A percentile compares a stretch with the other conserved stretches of the same genome.
These are phyloP conservation scores for Mucor circinelloides DNA, from an alignment of 371 early-diverging fungal species.

Conservation along the genomic window DNA sequence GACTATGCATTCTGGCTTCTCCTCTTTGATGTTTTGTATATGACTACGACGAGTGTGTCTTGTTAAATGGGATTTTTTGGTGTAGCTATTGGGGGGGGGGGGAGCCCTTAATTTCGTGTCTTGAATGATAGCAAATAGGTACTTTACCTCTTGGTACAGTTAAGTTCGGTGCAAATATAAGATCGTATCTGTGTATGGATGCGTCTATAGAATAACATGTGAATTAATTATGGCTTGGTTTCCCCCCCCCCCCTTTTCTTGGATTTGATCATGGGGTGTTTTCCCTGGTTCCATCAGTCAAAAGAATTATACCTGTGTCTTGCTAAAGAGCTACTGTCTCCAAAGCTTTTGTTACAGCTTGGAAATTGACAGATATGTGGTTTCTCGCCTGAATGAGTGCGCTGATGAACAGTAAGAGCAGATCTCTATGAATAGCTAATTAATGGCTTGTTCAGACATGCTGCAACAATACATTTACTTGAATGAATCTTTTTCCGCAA, in stretches of 20 bases:
- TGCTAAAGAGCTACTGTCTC: slow-evolving; percentile 8
- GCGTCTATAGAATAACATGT: slow-evolving; percentile 7
- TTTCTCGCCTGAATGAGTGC: slow-evolving; percentile 73
- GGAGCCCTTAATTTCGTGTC: background rate
- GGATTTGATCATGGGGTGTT: background rate
- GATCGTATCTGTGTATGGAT: slow-evolving; percentile 19
- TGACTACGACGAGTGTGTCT: slow-evolving; percentile 10
- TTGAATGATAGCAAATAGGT: background rate
- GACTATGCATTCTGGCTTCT: background rate
- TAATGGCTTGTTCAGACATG: background rate
- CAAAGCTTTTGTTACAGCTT: slow-evolving; percentile 65
- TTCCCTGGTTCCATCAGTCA: background rate
- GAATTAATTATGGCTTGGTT: background rate
- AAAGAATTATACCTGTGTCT: slow-evolving; percentile 7
- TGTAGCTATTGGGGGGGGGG: background rate
- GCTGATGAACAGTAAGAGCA: slow-evolving; percentile 24
- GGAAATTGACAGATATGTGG: slow-evolving; percentile 65
- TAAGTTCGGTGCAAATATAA: background rate
- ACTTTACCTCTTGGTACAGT: slow-evolving; percentile 10
- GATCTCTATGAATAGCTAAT: background rate
- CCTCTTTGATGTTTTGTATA: background rate
- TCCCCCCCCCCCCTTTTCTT: background rate
- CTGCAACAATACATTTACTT: slow-evolving; percentile 9
- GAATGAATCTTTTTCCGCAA: slow-evolving; percentile 36
- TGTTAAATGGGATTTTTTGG: slow-evolving; percentile 15